phyloP scores from a whole-genome alignment of 2,329 filamentous ascomycete species.

The Penicillium polonicum region DNA sequence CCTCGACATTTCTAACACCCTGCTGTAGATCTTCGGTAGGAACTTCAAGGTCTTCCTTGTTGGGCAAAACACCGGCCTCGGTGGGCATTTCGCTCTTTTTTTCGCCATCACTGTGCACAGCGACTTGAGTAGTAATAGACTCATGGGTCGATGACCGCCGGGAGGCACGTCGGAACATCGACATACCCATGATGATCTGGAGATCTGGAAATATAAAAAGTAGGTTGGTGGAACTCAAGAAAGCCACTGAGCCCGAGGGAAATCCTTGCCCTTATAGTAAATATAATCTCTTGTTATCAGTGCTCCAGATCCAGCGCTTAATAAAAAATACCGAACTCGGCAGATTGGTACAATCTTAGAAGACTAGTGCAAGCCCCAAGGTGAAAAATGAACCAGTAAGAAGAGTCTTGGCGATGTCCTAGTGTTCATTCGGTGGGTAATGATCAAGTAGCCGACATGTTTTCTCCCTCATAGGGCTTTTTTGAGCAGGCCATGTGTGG shows the following conservation, averaged over 20 bases:
- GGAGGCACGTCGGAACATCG: constrained; percentile 4
- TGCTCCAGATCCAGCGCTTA: neutral
- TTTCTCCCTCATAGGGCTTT: neutral
- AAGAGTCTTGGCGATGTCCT: constrained; percentile 4
- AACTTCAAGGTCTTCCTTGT: neutral
- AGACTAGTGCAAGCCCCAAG: constrained; percentile 1
- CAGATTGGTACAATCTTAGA: constrained; percentile 2
- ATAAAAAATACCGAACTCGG: constrained; percentile 8
- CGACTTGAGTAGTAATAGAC: neutral
- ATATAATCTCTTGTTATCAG: neutral
- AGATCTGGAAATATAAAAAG: neutral
- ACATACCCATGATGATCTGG: constrained; percentile 1
- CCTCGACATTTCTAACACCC: constrained; percentile 31
- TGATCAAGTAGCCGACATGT: neutral
- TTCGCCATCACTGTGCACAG: neutral
- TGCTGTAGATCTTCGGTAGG: constrained; percentile 9
- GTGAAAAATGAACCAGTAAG: constrained; percentile 1
- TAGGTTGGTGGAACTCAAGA: neutral
- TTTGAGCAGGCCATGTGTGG: neutral
- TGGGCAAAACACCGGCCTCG: neutral
- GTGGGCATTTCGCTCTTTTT: neutral
- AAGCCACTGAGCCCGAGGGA: neutral
- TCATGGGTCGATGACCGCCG: constrained; percentile 6
- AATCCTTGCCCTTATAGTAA: constrained; percentile 6
- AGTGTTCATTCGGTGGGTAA: neutral